Base-by-base conservation (phyloP, 2,329 filamentous ascomycete genomes). In the Microthyrium microscopicum region DNA sequence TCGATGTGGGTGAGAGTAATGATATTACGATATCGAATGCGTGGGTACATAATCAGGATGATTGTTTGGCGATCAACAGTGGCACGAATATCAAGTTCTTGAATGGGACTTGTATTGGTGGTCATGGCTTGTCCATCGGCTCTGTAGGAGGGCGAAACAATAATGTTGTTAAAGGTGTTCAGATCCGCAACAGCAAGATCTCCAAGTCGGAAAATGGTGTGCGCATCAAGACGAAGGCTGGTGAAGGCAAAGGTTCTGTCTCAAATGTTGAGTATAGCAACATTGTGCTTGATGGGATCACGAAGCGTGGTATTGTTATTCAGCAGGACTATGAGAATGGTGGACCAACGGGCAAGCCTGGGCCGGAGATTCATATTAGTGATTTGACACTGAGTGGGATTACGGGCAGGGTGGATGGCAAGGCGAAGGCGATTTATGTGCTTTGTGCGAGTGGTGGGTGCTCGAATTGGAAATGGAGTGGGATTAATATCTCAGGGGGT, bases 121-220 rank as follows among this genome's bases (percentile, higher is more conserved):
- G 65, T n/a, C 66, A 70, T 46, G 69, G 68, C 33, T 53, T 75
- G 13, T 66, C 62, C 36, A 70, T 75, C 42, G 68, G 68, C 31
- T 68, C 64, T 5, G 64, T 73, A n/a, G 68, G 68, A 26, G 64
- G 64, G 11, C 64, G 67, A 31, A 46, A 43, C 33, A 52, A 70
- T 52, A 73, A 74, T 54, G 50, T 43, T 5, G 70, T 75, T 33
- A 47, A 58, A 18, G 61, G 56, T 33, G 58, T 75, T n/a, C 55
- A 53, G 17, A 64, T 75, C 41, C 46, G 56, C 21, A 54, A 58
- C 39, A 61, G 56, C 7, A 57, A 50, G 15, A 58, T 73, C 39
- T 48, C 43, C 38, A 53, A 71, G 47, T 70, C 65, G 1, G 49
- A 60, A 32, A 70, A 71, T 47, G 69, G 66, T 35, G 56, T 70